Evolutionary conservation across 257 asterid species (phyloP), one percentile per base, ranked within the genome.

Genomic region (Solanum ossicruentum): DNA sequence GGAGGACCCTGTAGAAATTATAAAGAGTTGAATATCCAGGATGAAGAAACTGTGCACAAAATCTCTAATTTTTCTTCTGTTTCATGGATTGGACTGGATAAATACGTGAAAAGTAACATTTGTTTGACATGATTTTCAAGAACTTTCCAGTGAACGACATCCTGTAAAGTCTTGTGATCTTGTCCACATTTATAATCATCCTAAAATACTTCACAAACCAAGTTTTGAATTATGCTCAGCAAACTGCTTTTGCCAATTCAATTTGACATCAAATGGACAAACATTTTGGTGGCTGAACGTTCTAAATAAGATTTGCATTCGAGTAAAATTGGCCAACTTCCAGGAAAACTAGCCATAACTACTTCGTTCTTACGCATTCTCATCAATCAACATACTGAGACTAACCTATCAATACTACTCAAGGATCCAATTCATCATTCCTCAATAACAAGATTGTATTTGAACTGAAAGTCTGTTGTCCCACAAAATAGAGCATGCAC

Each of bases 1-100:
- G 98, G 98, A 73, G 98, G 98, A 67, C 98, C 99, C 98, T 95
- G 86, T 70, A 84, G 49, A 52, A 57, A 57, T 10, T 60, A n/a
- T 13, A 45, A 0, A 36, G 57, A 32, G 41, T 43, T 2, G 23
- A 60, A 83, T 17, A 85, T 65, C 10, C 45, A 54, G 32, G 47
- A 83, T 12, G 55, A 78, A 54, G 28, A 15, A 58, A 83, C 8
- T 39, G 36, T 8, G 8, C 12, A 1, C 23, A 55, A 23, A 12
- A 3, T 80, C 36, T 15, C 67, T 23, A 65, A 54, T 12, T 6
- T 49, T 72, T 85, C 56, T 63, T n/a, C 57, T 81, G 58, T 82
- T 63, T 61, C 45, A 47, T 21, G 56, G 41, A 63, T 45, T 57
- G 45, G 77, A 61, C 43, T 47, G 16, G 23, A 82, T 1, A 58